Conservation (phyloP, 192 early-diverging fungal species). For the Powellomyces hirtus region DNA sequence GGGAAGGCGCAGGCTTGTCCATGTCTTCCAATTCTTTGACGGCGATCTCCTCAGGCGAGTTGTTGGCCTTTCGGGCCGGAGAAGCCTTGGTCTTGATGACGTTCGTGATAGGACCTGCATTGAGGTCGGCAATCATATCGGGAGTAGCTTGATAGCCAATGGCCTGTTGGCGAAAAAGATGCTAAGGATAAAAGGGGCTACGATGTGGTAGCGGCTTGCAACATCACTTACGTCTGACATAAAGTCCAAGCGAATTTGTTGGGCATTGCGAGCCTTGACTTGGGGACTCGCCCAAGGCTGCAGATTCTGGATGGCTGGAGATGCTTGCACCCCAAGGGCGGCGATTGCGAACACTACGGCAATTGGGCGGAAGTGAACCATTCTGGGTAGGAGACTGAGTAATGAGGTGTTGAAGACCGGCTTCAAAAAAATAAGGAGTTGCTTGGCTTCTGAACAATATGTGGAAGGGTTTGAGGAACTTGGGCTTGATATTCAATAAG, state of each 20-base stretch:
- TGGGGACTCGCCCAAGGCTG: neutral
- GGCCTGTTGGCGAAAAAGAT: no score
- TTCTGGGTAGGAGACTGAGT: neutral
- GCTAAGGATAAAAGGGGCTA: no score
- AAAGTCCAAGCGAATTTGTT: conserved; percentile 14
- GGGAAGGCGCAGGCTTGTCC: no score
- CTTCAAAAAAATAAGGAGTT: no score
- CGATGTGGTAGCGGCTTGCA: no score
- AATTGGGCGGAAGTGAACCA: neutral
- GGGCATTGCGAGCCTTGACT: neutral
- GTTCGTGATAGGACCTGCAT: neutral
- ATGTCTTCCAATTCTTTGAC: no score
- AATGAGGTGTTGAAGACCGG: neutral
- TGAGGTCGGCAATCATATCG: conserved; percentile 19
- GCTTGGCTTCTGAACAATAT: no score
- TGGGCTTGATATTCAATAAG: no score
- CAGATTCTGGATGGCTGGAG: neutral
- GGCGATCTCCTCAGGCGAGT: no score
- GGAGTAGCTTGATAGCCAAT: conserved; percentile 16
- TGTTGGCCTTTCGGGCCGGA: no score
- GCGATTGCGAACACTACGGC: conserved; percentile 1
- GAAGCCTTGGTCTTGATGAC: conserved; percentile 11
- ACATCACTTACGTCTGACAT: conserved; percentile 18
- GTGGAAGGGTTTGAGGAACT: no score
- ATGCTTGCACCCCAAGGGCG: neutral